Conservation (phyloP, 2,329 filamentous ascomycete genomes). For the Ascochyta pisi region DNA sequence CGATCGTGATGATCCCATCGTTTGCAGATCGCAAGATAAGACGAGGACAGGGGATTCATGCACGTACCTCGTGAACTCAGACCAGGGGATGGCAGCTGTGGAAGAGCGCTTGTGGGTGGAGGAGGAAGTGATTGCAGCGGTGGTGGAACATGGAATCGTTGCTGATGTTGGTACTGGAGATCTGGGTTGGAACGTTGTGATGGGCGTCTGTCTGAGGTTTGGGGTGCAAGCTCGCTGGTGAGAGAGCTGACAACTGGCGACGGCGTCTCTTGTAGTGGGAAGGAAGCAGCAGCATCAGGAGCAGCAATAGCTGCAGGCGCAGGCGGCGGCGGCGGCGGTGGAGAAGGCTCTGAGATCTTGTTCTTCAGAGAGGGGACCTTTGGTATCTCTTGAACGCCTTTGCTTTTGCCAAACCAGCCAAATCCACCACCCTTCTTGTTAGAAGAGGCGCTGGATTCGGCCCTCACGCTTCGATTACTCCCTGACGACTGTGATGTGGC, state of each 20-base stretch:
- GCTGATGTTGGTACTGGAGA: slow-evolving; percentile 18
- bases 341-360: slow-evolving; percentile 6
- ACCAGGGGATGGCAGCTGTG: slow-evolving; percentile 23
- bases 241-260: slow-evolving; percentile 16
- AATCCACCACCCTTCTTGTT: slow-evolving; percentile 19
- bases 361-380: slow-evolving; percentile 22
- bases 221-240: slow-evolving; percentile 8
- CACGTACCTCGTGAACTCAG: slow-evolving; percentile 31
- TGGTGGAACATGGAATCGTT: slow-evolving; percentile 20
- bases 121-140: slow-evolving; percentile 27
- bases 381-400: slow-evolving; percentile 35
- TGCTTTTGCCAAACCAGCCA: slow-evolving; percentile 32
- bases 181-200: slow-evolving; percentile 9
- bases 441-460: slow-evolving; percentile 13
- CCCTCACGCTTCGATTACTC: slow-evolving; percentile 22
- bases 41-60: slow-evolving; percentile 5
- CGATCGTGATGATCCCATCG: slow-evolving; percentile 4
- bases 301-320: neutral
- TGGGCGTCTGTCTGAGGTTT: slow-evolving; percentile 3
- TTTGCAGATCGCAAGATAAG: slow-evolving; percentile 20
- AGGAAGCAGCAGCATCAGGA: neutral
- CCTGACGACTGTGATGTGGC: slow-evolving; percentile 33
- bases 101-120: slow-evolving; percentile 28
- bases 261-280: slow-evolving; percentile 15
- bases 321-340: neutral